Conservation (phyloP, 2,329 filamentous ascomycete species). For the Venturia oleaginea region DNA sequence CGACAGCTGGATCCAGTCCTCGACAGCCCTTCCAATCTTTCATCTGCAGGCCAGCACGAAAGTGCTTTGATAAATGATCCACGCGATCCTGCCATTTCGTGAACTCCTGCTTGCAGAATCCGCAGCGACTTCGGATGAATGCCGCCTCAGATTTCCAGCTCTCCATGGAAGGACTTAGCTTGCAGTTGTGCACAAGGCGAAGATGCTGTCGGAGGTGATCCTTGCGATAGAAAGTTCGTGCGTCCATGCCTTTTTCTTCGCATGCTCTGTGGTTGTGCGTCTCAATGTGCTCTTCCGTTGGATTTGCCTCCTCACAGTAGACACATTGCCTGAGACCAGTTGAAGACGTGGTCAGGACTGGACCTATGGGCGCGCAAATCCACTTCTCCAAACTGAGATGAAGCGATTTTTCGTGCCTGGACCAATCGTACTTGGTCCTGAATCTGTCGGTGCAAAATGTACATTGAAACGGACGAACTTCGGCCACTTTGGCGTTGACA, state of each 20-base stretch:
- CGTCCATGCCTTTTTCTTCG: constrained; percentile 54
- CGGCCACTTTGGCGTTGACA: constrained; percentile 11
- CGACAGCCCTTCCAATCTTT: constrained; percentile 47
- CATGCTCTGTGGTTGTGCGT: constrained; percentile 54
- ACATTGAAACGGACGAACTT: constrained; percentile 44
- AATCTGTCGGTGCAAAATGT: constrained; percentile 51
- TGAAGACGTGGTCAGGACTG: constrained; percentile 45
- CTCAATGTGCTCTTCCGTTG: constrained; percentile 47
- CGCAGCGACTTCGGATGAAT: constrained; percentile 46
- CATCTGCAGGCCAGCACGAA: constrained; percentile 45
- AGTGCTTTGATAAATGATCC: constrained; percentile 47
- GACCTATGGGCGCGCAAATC: constrained; percentile 52
- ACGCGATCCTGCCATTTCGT: constrained; percentile 42
- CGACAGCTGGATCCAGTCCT: constrained; percentile 40
- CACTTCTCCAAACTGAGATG: constrained; percentile 57
- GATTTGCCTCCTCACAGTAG: constrained; percentile 48
- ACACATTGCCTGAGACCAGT: constrained; percentile 50
- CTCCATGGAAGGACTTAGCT: constrained; percentile 54
- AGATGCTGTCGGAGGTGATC: constrained; percentile 55
- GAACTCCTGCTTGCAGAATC: constrained; percentile 41
- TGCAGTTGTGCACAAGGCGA: constrained; percentile 51
- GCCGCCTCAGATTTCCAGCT: constrained; percentile 51
- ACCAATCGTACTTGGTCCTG: constrained; percentile 50
- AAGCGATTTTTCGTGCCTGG: constrained; percentile 56
- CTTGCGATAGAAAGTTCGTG: constrained; percentile 55